Percentiles rank a stretch among this genome's conserved stretches.
These are phyloP conservation scores for Rhypophila decipiens DNA, from an alignment of 495 filamentous ascomycete species.

Conservation along the genomic window DNA sequence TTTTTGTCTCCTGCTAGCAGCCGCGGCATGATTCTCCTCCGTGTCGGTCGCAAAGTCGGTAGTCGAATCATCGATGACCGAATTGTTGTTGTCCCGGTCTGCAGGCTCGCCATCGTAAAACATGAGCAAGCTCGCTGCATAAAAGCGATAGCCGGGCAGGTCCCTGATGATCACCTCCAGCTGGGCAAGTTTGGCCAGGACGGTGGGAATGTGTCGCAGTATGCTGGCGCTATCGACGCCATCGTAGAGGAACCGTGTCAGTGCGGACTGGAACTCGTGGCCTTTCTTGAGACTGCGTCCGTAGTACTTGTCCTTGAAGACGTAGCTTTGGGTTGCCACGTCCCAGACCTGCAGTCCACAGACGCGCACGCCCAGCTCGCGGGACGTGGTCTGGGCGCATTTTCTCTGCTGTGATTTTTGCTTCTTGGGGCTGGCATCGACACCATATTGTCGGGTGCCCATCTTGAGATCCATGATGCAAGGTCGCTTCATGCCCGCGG, in stretches of 20 bases:
- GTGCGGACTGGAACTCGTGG: constrained; percentile 79
- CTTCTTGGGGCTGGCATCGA: constrained; percentile 90
- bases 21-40: no score
- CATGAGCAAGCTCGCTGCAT: constrained; percentile 89
- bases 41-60: constrained; percentile 46
- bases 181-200: constrained; percentile 72
- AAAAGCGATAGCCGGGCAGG: constrained; percentile 84
- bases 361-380: constrained; percentile 82
- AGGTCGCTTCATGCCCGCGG: constrained; percentile 90
- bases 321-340: constrained; percentile 69
- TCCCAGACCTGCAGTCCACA: constrained; percentile 98
- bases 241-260: constrained; percentile 86
- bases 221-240: constrained; percentile 75
- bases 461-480: constrained; percentile 98
- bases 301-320: constrained; percentile 96
- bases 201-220: constrained; percentile 74
- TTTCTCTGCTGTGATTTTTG: constrained; percentile 87
- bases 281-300: constrained; percentile 85
- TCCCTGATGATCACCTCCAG: constrained; percentile 76
- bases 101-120: constrained; percentile 76
- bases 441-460: constrained; percentile 96
- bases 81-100: constrained; percentile 42
- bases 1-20: constrained; percentile 22
- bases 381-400: constrained; percentile 86
- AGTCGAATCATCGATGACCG: constrained; percentile 40